Percentiles rank a stretch among this genome's conserved stretches.
These are phyloP conservation scores for Bolboschoenus planiculmis DNA, from an alignment of 176 grass and related monocot genomes.

Conservation along the genomic window DNA sequence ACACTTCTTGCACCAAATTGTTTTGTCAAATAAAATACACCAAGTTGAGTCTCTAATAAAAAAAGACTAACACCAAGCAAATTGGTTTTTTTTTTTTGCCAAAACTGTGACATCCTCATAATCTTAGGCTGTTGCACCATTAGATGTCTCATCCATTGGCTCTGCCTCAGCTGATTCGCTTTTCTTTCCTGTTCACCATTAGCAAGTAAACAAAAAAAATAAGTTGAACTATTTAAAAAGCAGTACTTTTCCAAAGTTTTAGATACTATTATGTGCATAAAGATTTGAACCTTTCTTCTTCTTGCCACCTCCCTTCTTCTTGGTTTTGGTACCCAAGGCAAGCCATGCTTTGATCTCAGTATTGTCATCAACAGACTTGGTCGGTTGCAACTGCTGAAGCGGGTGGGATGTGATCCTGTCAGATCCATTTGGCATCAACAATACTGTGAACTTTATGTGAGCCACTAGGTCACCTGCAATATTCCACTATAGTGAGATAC, in stretches of 20 bases:
- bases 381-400: slow-evolving; percentile 49
- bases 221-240: neutral
- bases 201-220: neutral
- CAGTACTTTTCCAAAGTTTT: neutral
- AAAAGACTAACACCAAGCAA: slow-evolving; percentile 27
- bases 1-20: neutral
- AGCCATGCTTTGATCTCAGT: slow-evolving; percentile 91
- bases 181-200: slow-evolving; percentile 61
- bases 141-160: slow-evolving; percentile 54
- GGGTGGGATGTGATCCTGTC: slow-evolving; percentile 70
- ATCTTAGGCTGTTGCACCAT: slow-evolving; percentile 45
- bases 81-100: neutral
- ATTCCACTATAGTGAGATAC: neutral
- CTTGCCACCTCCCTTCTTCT: slow-evolving; percentile 97
- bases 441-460: slow-evolving; percentile 92
- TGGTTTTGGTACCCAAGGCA: slow-evolving; percentile 85
- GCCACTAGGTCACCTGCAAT: slow-evolving; percentile 84
- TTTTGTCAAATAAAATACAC: slow-evolving; percentile 22
- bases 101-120: slow-evolving; percentile 37
- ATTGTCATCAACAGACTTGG: slow-evolving; percentile 57
- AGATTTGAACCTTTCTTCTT: slow-evolving; percentile 70
- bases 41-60: slow-evolving; percentile 25
- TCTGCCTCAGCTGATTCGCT: slow-evolving; percentile 48
- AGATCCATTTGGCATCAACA: slow-evolving; percentile 89
- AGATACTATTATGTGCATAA: neutral